These are phyloP conservation scores for Scedosporium apiospermum DNA, from an alignment of 2,329 filamentous ascomycete species.

Conservation along the genomic window DNA sequence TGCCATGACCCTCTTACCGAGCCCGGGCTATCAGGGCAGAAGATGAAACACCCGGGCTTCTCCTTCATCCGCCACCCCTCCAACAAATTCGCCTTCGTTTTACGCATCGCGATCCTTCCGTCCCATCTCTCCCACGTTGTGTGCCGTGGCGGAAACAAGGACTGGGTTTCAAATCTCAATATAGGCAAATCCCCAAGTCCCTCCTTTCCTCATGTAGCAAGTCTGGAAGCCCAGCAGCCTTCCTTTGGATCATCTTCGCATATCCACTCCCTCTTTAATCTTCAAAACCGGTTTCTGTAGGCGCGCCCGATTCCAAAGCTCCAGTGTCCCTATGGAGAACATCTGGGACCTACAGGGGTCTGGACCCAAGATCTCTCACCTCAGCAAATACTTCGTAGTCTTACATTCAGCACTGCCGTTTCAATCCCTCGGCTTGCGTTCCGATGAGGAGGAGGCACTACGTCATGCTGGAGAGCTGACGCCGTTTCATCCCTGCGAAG, in stretches of 20 bases:
- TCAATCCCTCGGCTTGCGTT: too few species aligned
- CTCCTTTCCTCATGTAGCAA: not conserved
- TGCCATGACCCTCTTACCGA: not conserved
- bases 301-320: not conserved
- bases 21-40: not conserved
- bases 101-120: not conserved
- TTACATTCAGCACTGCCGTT: not conserved
- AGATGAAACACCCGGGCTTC: not conserved
- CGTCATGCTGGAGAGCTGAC: not conserved
- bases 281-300: not conserved
- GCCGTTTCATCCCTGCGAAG: not conserved
- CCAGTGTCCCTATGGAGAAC: not conserved
- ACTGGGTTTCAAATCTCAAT: not conserved
- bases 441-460: not conserved
- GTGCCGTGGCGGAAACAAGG: not conserved
- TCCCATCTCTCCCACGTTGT: not conserved
- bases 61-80: not conserved
- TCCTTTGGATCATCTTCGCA: too few species aligned
- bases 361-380: not conserved
- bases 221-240: not conserved
- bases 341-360: not conserved
- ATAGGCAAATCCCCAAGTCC: not conserved
- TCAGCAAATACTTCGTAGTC: not conserved
- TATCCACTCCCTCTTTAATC: too few species aligned
- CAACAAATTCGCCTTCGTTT: not conserved